phyloP scores from a whole-genome alignment of 1,139 yeast species.

The Candida labiduridarum region DNA sequence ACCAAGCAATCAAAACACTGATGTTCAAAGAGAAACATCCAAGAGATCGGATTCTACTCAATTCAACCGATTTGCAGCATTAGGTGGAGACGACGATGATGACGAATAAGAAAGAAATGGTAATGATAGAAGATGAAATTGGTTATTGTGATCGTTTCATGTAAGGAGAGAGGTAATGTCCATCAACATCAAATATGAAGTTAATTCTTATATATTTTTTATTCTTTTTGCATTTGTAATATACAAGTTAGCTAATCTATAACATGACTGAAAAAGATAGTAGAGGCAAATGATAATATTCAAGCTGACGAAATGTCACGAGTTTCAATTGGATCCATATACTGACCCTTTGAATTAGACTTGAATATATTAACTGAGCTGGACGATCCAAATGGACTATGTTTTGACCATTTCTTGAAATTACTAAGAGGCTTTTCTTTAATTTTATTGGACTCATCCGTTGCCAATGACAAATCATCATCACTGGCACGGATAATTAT shows the following conservation, averaged over 20 bases:
- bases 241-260: conserved; percentile 4
- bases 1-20: conserved; percentile 8
- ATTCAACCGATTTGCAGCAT: conserved; percentile 59
- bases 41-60: conserved; percentile 51
- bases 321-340: background rate
- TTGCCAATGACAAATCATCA: conserved; percentile 5
- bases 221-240: background rate
- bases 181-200: conserved; percentile 2
- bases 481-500: conserved; percentile 1
- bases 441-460: conserved; percentile 1
- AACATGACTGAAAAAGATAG: background rate
- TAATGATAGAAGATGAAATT: conserved; percentile 3
- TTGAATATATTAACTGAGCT: conserved; percentile 2
- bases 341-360: background rate
- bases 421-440: background rate
- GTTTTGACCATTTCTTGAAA: conserved; percentile 4
- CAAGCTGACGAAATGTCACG: conserved; percentile 1
- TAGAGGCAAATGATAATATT: background rate
- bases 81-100: conserved; percentile 45
- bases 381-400: background rate
- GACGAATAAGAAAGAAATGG: conserved; percentile 15
- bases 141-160: background rate
- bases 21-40: conserved; percentile 37
- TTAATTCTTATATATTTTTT: conserved; percentile 1
- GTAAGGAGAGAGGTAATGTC: background rate